Base-by-base conservation (phyloP, 2,329 filamentous ascomycete species). In the Ceratocystis colombiana region DNA sequence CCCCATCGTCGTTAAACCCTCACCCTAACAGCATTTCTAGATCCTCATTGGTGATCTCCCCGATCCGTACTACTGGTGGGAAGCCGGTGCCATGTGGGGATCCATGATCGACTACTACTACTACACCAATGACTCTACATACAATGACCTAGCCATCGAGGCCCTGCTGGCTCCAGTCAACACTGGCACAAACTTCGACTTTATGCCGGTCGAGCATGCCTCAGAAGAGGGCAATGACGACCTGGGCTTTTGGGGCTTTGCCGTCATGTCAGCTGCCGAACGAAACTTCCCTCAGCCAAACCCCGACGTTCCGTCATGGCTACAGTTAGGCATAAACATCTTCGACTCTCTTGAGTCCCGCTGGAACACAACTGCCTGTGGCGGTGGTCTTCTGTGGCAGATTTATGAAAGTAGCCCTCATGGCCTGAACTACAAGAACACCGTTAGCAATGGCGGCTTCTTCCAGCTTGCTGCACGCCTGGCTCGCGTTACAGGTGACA, bases 341-440 rank as follows among this genome's bases (percentile, higher is more conserved):
- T 94, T 89, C 80, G 85, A 91, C 73, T 81, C 82, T 55, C 86
- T 91, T 71, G 80, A 79, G 4, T 74, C 75, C 25, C 83, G 90
- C 59, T 94, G 90, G 90, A 85, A 92, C 73, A 79, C 77, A 0
- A 76, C 78, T 0, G 75, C 77, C 48, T 95, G 90, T 71, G 80
- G 79, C 30, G 90, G 90, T 68, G 90, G 90, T 3, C 76, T 94
- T 61, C 80, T 84, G 66, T 93, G 89, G 89, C 90, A 96, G 77
- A 90, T 96, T 70, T 92, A 87, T 73, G 77, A 81, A 1, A 83
- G 82, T 71, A 93, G 95, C 73, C 77, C 78, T 61, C 85, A 85
- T 69, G 90, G 90, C 15, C 86, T 91, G 73, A 81, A 84, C 72
- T 94, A 95, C 81, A 94, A 92, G 76, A 93, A 93, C 77, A 57